These are phyloP conservation scores for Oryza rufipogon DNA, from an alignment of 176 grass and related monocot genomes.

Conservation along the genomic window DNA sequence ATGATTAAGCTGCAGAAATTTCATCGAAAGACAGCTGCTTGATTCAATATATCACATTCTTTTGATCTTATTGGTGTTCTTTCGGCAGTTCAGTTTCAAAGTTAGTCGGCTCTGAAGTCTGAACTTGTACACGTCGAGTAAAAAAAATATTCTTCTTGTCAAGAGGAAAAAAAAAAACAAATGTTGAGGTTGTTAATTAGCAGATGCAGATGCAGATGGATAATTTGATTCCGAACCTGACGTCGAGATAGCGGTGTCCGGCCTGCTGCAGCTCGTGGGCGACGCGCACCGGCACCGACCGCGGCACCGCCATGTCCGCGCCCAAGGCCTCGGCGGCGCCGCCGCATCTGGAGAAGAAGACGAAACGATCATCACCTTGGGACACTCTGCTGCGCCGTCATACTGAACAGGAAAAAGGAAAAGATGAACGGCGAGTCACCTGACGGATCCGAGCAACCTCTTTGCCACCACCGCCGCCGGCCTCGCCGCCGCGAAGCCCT, in stretches of 20 bases:
- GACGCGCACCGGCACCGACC: constrained; percentile 82
- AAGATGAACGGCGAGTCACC: not conserved
- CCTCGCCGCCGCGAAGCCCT: not conserved
- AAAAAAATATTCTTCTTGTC: not conserved
- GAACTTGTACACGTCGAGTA: not conserved
- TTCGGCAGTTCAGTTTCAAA: not conserved
- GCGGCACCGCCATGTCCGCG: constrained; percentile 39
- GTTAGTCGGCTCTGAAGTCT: not conserved
- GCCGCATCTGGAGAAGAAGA: constrained; percentile 15
- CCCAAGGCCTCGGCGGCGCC: not conserved
- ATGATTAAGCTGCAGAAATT: not conserved
- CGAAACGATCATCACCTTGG: not conserved
- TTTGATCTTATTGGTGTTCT: not conserved
- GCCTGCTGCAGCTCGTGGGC: constrained; percentile 80
- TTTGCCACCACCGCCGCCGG: not conserved
- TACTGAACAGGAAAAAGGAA: not conserved
- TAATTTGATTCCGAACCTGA: constrained; percentile 32
- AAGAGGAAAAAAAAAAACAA: no score
- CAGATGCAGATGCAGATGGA: no score
- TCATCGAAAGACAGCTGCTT: not conserved
- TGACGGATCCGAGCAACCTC: constrained; percentile 22
- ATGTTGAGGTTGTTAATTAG: no score
- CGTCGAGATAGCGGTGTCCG: constrained; percentile 82
- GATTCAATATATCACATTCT: not conserved
- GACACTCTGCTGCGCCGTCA: no score